Base-by-base conservation (phyloP, 176 grass and related monocot species). In the Oryza punctata region DNA sequence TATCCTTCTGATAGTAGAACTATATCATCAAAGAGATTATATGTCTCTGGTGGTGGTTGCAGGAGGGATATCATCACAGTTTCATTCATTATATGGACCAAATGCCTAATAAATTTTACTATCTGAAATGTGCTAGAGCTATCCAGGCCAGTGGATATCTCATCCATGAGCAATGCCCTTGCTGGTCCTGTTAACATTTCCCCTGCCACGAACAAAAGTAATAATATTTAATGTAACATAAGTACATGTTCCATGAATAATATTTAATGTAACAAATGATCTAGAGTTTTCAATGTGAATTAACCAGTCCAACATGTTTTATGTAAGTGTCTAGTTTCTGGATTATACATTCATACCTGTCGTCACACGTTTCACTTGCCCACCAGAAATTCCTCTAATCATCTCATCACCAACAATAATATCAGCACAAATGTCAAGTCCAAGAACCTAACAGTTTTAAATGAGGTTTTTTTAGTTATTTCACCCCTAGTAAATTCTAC, bases 361-460 rank as follows among this genome's bases (percentile, higher is more conserved):
- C 73, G 92, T 91, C 46, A 91, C 78, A 65, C 88, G 85, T 43
- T 93, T 93, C 65, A 81, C 90, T 79, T 93, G 78, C 26, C 92
- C 92, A 10, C 92, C 92, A 69, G 92, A 94, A 69, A 94, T 91
- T 64, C 92, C 92, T 70, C 92, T 84, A 83, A 72, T 87, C 92
- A 94, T 91, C 60, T 89, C 80, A 87, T 85, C 89, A 44, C 92
- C 92, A 69, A 94, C 89, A 78, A 91, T 82, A 69, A 76, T 94
- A 78, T 94, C 81, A 70, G 89, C 83, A 16, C 92, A 94, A 65
- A 85, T 85, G 33, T 91, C 89, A 46, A 94, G 49, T 46, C 92
- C 92, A 69, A 91, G 89, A 2, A 89, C 79, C 91, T 94, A 30
- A 7, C 11, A 73, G 5, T 18, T 5, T 72, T 29, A 12, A 3